Evolutionary conservation across 2,329 filamentous ascomycete species (phyloP).

Genomic region (Dactylonectria estremocensis): DNA sequence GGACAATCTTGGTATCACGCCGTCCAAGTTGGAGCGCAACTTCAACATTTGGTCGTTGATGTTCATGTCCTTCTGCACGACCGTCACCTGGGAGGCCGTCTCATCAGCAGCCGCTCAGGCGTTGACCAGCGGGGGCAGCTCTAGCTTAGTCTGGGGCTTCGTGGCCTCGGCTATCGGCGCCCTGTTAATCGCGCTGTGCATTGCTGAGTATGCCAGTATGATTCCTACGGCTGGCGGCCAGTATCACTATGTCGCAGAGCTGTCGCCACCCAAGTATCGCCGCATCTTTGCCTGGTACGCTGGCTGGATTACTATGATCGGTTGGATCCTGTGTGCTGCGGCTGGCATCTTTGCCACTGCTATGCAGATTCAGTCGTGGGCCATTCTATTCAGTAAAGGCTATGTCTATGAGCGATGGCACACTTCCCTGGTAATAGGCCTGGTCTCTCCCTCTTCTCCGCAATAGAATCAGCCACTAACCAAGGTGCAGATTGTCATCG

Average conservation of each 20-base stretch:
- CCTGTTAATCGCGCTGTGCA: slow-evolving; percentile 4
- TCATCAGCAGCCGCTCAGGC: slow-evolving; percentile 19
- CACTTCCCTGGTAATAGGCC: slow-evolving; percentile 20
- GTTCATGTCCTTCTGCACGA: slow-evolving; percentile 31
- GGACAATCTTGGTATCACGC: slow-evolving; percentile 18
- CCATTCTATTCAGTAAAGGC: slow-evolving; percentile 11
- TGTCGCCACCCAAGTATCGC: slow-evolving; percentile 17
- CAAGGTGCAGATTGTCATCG: slow-evolving; percentile 25
- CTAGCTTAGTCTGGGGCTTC: slow-evolving; percentile 29
- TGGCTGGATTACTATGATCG: slow-evolving; percentile 27
- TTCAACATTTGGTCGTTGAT: slow-evolving; percentile 28
- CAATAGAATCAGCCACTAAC: too few species aligned
- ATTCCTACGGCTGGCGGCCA: slow-evolving; percentile 25
- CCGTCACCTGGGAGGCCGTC: slow-evolving; percentile 28
- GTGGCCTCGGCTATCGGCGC: slow-evolving; percentile 6
- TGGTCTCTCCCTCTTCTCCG: too few species aligned
- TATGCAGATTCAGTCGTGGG: slow-evolving; percentile 30
- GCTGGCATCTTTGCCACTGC: slow-evolving; percentile 24
- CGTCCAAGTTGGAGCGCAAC: slow-evolving; percentile 27
- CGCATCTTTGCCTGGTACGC: slow-evolving; percentile 25
- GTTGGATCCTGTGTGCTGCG: slow-evolving; percentile 18
- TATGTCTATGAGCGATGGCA: slow-evolving; percentile 26
- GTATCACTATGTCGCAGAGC: slow-evolving; percentile 27
- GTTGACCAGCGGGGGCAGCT: slow-evolving; percentile 20
- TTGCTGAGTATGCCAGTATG: slow-evolving; percentile 27